These are phyloP conservation scores for Cytidiella melzeri DNA, from an alignment of 768 basidiomycete genomes.

Conservation along the genomic window DNA sequence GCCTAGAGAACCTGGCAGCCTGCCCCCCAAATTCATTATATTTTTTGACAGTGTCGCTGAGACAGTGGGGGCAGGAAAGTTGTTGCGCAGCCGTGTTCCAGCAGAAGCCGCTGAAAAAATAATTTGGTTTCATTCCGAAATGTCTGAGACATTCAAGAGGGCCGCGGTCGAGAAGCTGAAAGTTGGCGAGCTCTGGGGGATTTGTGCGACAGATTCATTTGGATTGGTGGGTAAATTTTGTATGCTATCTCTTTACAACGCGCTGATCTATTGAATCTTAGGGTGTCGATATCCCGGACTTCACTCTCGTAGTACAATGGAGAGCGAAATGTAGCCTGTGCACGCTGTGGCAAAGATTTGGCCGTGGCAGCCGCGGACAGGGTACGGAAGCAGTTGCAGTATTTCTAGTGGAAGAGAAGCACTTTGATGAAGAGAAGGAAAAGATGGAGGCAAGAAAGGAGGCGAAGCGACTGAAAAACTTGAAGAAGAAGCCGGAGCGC, in stretches of 20 bases:
- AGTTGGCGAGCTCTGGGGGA: neutral
- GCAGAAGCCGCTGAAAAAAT: neutral
- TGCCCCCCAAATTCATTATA: too few species aligned
- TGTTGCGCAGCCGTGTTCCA: neutral
- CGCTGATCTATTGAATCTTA: neutral
- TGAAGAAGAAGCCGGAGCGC: too few species aligned
- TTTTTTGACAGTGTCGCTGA: too few species aligned
- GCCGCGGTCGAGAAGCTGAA: neutral
- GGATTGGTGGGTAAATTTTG: conserved; percentile 5
- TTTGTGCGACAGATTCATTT: conserved; percentile 4
- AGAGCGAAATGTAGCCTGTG: neutral
- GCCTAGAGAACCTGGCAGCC: too few species aligned
- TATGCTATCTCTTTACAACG: neutral
- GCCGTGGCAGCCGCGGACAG: too few species aligned
- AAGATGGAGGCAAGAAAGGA: too few species aligned
- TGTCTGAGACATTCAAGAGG: neutral
- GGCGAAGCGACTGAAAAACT: too few species aligned
- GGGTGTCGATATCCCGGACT: neutral
- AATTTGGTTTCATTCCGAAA: conserved; percentile 9
- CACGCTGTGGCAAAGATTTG: conserved; percentile 1
- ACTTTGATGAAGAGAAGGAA: too few species aligned
- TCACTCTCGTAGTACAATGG: neutral
- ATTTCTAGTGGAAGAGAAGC: too few species aligned
- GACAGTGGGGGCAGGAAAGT: neutral
- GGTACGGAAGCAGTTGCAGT: too few species aligned